A percentile compares a stretch with the other conserved stretches of the same genome.
phyloP scores from a whole-genome alignment of 768 basidiomycete species.

The Grammothele lineata region DNA sequence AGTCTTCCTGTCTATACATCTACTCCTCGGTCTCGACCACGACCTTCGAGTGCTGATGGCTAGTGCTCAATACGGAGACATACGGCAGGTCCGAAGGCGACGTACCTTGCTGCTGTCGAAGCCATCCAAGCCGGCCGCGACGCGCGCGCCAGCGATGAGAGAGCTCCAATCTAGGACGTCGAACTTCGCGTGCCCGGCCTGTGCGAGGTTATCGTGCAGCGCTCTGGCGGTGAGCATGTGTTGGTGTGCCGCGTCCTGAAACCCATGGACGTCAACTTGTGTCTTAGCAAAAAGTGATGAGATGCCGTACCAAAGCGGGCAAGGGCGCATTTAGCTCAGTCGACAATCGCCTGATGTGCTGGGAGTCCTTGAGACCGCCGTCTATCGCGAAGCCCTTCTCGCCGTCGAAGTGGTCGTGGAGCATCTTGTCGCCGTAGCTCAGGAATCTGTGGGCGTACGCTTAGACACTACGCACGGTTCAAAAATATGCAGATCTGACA shows the following conservation, averaged over 20 bases:
- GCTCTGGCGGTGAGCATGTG: constrained; percentile 79
- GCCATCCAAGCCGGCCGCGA: constrained; percentile 62
- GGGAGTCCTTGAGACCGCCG: constrained; percentile 85
- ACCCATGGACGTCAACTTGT: neutral
- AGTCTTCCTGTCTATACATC: no score
- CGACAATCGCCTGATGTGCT: constrained; percentile 69
- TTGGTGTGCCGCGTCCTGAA: constrained; percentile 61
- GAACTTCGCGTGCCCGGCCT: constrained; percentile 44
- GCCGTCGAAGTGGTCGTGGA: constrained; percentile 71
- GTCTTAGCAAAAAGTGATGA: neutral
- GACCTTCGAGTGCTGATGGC: constrained; percentile 18
- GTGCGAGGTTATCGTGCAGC: constrained; percentile 47
- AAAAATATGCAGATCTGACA: no score
- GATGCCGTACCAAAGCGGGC: constrained; percentile 43
- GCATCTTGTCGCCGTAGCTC: constrained; percentile 63
- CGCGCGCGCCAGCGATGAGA: constrained; percentile 71
- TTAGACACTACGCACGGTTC: no score
- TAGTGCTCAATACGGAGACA: no score
- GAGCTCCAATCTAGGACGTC: constrained; percentile 80
- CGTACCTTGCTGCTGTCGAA: constrained; percentile 36
- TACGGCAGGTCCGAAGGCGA: no score
- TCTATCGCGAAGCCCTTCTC: constrained; percentile 73
- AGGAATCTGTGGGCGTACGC: constrained; percentile 39
- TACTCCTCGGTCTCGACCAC: constrained; percentile 7
- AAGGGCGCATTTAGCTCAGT: constrained; percentile 63